phyloP scores from a whole-genome alignment of 2,329 filamentous ascomycete genomes.

The Fusarium robinianum region DNA sequence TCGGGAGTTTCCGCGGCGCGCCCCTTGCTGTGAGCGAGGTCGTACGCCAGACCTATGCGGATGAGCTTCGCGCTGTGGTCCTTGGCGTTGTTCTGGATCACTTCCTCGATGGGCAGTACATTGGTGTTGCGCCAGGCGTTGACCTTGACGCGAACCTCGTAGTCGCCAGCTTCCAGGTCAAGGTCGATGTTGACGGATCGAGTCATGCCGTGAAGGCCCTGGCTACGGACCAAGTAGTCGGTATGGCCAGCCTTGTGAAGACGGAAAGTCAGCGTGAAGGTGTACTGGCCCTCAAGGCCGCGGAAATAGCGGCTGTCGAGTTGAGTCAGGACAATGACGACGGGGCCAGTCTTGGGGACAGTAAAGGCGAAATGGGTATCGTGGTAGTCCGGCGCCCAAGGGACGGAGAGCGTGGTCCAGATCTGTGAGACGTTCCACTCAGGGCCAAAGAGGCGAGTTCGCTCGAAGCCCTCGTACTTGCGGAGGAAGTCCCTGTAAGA shows the following conservation, averaged over 20 bases:
- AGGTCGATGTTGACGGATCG: constrained; percentile 79
- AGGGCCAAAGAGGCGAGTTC: constrained; percentile 59
- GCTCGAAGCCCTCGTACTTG: constrained; percentile 62
- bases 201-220: constrained; percentile 63
- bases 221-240: constrained; percentile 60
- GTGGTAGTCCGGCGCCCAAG: constrained; percentile 61
- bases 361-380: constrained; percentile 58
- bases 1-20: constrained; percentile 53
- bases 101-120: constrained; percentile 63
- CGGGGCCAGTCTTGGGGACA: constrained; percentile 52
- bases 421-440: constrained; percentile 57
- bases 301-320: constrained; percentile 62
- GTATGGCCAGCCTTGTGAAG: constrained; percentile 55
- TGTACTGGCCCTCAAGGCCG: constrained; percentile 61
- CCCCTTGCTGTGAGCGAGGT: constrained; percentile 71
- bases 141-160: constrained; percentile 76
- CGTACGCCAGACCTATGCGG: constrained; percentile 70
- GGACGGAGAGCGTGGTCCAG: constrained; percentile 58
- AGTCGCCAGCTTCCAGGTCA: constrained; percentile 72
- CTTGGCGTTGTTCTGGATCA: constrained; percentile 67
- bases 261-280: constrained; percentile 58
- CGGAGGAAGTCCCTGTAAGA: constrained; percentile 62
- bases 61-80: constrained; percentile 72
- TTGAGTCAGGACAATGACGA: constrained; percentile 62
- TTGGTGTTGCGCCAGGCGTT: constrained; percentile 64